phyloP scores from a whole-genome alignment of 2,329 filamentous ascomycete genomes.

The Pseudophaeomoniella oleicola region DNA sequence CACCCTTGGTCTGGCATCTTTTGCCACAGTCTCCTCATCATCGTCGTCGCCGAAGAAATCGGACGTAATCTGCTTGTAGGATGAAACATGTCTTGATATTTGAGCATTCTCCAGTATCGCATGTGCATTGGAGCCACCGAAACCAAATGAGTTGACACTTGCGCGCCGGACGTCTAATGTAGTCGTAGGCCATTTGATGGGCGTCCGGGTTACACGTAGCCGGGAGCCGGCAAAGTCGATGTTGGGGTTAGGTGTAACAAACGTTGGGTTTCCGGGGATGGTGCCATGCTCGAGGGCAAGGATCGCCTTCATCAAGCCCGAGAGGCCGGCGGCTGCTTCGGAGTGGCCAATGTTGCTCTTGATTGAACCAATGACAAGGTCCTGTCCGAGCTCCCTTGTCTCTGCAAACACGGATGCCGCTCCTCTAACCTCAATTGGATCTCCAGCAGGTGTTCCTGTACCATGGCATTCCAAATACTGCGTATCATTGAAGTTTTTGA shows the following conservation, averaged over 20 bases:
- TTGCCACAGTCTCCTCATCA: too few species aligned
- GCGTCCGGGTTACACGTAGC: conserved; percentile 4
- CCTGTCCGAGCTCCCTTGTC: too few species aligned
- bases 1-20: too few species aligned
- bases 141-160: conserved; percentile 11
- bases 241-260: conserved; percentile 24
- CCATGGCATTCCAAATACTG: conserved; percentile 5
- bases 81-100: not conserved
- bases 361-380: conserved; percentile 3
- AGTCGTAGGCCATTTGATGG: conserved; percentile 9
- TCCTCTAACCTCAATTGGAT: conserved; percentile 1
- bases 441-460: conserved; percentile 4
- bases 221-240: conserved; percentile 18
- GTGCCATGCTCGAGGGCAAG: conserved; percentile 24
- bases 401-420: conserved; percentile 1
- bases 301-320: conserved; percentile 31
- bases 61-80: not conserved
- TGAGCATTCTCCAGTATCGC: conserved; percentile 8
- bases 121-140: conserved; percentile 5
- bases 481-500: conserved; percentile 4
- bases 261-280: conserved; percentile 30
- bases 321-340: conserved; percentile 28
- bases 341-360: conserved; percentile 16
- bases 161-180: conserved; percentile 8
- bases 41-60: not conserved